phyloP scores from a whole-genome alignment of 345 rosid genomes.

The Arabis hirsuta region DNA sequence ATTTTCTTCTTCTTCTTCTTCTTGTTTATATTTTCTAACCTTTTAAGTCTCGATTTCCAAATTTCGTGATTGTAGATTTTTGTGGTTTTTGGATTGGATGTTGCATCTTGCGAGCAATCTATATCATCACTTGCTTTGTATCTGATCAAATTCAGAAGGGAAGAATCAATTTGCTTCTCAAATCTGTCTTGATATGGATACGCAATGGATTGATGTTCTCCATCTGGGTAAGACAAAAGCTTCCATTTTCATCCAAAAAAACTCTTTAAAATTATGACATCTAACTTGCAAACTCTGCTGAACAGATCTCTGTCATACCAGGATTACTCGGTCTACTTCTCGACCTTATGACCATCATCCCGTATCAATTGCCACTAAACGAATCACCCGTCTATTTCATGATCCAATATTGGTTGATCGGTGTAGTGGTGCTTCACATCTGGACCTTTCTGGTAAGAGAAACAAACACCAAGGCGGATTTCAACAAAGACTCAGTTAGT shows the following conservation, averaged over 20 bases:
- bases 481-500: not conserved
- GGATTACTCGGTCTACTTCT: constrained; percentile 33
- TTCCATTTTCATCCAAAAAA: not conserved
- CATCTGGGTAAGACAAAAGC: constrained; percentile 31
- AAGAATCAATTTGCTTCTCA: constrained; percentile 29
- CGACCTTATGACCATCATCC: constrained; percentile 36
- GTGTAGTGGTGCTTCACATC: constrained; percentile 26
- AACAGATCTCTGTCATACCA: constrained; percentile 35
- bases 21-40: not conserved
- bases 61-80: constrained; percentile 26
- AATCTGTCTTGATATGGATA: not conserved
- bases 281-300: constrained; percentile 21
- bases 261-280: not conserved
- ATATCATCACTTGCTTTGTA: constrained; percentile 3
- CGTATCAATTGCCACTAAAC: constrained; percentile 24
- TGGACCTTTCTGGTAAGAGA: constrained; percentile 37
- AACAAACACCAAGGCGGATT: not conserved
- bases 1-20: not conserved
- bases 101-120: not conserved
- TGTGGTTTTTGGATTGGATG: constrained; percentile 29
- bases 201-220: constrained; percentile 13
- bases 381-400: constrained; percentile 27
- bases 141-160: constrained; percentile 24
- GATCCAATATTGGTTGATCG: constrained; percentile 37
- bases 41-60: not conserved